Evolutionary conservation across 306 rosid species (phyloP), one percentile per base, ranked within the genome.

Genomic region (Castanospermum australe): DNA sequence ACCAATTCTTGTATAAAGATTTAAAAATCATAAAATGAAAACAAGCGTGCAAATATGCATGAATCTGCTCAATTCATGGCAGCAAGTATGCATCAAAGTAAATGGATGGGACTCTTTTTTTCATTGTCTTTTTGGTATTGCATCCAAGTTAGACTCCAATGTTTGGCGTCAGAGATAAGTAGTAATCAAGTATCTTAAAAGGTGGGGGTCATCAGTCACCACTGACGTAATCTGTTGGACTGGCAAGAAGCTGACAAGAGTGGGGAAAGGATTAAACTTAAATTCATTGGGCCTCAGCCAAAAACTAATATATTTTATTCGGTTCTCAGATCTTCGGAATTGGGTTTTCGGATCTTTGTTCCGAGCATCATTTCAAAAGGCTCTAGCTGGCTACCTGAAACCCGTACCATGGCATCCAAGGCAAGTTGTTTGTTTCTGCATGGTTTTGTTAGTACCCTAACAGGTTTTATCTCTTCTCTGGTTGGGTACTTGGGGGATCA

Each of bases 281-380:
- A 51, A 14, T 39, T n/a, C 59, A 52, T 4, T 25, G 7, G 59
- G 12, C 28, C 28, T 52, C 60, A 9, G 13, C 52, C 41, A 69
- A 66, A 24, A 44, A 36, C 38, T 8, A 14, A 35, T 7, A 54
- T 64, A 21, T 21, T 73, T 62, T 22, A 44, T 75, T 70, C 42
- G 35, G 63, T 42, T 65, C 10, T 67, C 64, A 83, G 83, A 71
- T 82, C 81, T 50, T 82, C 41, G 87, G 84, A 82, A 80, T 71
- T 83, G 69, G 76, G 52, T 80, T 67, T 74, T 59, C 63, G 82
- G 52, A 79, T 79, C 82, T 87, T 59, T 81, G 81, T 42, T 69
- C 77, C 56, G 63, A 70, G 20, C 87, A 73, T 82, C 77, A 82
- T 77, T 85, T 86, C 87, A 85, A 82, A 80, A 50, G 52, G 20